Evolutionary conservation across 148 eudicot genomes (phyloP).

Genomic region (Rhododendron vialii): DNA sequence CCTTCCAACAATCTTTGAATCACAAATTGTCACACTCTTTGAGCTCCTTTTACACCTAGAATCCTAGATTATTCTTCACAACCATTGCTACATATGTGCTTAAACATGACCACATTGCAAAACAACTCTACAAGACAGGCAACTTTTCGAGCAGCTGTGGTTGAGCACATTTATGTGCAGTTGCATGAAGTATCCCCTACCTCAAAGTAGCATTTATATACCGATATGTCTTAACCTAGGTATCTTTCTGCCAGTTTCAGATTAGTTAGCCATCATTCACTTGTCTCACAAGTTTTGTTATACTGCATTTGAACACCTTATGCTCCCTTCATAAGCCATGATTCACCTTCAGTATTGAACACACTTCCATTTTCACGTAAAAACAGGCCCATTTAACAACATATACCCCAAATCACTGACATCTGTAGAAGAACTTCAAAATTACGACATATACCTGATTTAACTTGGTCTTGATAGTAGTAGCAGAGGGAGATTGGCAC

Average conservation of each 20-base stretch:
- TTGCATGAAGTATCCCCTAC: background rate
- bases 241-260: background rate
- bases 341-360: background rate
- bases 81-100: background rate
- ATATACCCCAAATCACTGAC: background rate
- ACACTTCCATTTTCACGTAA: background rate
- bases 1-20: background rate
- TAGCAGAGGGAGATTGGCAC: slow-evolving; percentile 35
- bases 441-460: slow-evolving; percentile 20
- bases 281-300: background rate
- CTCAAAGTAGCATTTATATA: background rate
- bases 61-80: background rate
- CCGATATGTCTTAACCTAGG: background rate
- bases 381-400: background rate
- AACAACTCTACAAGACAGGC: background rate
- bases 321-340: background rate
- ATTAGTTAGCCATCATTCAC: background rate
- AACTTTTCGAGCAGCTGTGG: background rate
- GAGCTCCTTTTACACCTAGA: background rate
- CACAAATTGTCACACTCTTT: background rate
- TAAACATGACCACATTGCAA: background rate
- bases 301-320: background rate
- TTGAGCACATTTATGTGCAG: background rate
- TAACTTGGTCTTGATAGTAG: slow-evolving; percentile 21
- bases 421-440: background rate